Evolutionary conservation across 768 basidiomycete species (phyloP).

Genomic region (Lentinula detonsa): DNA sequence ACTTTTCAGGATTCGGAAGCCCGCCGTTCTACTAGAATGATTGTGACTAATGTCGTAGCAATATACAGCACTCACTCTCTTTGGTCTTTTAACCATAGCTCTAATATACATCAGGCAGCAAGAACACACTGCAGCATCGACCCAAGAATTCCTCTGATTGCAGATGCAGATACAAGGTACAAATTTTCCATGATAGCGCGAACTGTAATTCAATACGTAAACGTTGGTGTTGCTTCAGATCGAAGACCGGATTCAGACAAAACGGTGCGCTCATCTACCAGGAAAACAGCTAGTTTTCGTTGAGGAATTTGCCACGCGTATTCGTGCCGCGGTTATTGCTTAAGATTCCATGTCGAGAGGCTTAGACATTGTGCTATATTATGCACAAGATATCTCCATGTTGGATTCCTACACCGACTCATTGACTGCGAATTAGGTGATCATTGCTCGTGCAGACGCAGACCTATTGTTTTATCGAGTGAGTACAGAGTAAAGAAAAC

Average conservation of each 20-base stretch:
- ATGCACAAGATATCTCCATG: background rate
- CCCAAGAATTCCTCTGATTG: conserved; percentile 42
- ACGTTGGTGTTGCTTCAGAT: conserved; percentile 50
- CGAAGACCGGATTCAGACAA: conserved; percentile 53
- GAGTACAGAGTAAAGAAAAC: conserved; percentile 37
- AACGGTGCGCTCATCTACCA: conserved; percentile 48
- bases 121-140: conserved; percentile 44
- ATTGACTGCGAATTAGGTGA: conserved; percentile 19
- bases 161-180: conserved; percentile 52
- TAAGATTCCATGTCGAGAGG: conserved; percentile 41
- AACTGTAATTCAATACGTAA: conserved; percentile 43
- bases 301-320: conserved; percentile 44
- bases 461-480: too few relatives aligned
- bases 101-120: conserved; percentile 24
- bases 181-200: conserved; percentile 38
- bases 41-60: conserved; percentile 43
- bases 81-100: background rate
- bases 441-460: conserved; percentile 48
- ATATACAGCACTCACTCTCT: too few relatives aligned
- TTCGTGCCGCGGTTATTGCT: conserved; percentile 45
- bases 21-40: too few relatives aligned
- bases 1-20: too few relatives aligned
- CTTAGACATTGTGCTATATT: conserved; percentile 25
- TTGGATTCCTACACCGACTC: too few relatives aligned
- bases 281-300: conserved; percentile 48